phyloP scores from a whole-genome alignment of 441 rosid species.

The Jatropha podagrica region DNA sequence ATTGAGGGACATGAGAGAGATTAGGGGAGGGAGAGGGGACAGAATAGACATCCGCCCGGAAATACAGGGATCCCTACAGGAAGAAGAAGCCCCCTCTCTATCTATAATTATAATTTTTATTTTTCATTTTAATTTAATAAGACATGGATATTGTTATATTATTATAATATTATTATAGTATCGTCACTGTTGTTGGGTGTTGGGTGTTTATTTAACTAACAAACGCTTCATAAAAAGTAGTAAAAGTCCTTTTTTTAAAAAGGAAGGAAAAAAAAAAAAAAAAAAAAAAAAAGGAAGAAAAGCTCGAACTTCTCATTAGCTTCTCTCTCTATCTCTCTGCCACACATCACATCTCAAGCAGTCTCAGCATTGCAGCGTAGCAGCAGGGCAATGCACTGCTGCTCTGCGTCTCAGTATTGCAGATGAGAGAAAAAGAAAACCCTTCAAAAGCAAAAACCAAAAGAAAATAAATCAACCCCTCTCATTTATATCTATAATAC shows the following conservation, averaged over 20 bases:
- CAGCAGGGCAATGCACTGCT: constrained; percentile 37
- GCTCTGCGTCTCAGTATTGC: constrained; percentile 31
- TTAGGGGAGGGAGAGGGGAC: constrained; percentile 46
- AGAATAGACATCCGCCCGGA: constrained; percentile 67
- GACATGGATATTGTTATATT: not conserved
- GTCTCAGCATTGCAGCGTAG: constrained; percentile 44
- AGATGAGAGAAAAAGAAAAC: constrained; percentile 22
- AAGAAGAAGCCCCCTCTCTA: not conserved
- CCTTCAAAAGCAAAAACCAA: not conserved
- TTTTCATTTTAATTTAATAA: not conserved
- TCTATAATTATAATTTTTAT: not conserved
- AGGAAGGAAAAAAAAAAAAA: not conserved
- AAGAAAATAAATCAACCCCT: not conserved
- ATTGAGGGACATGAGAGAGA: constrained; percentile 34
- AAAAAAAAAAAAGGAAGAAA: not conserved
- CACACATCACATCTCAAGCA: constrained; percentile 49
- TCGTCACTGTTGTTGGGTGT: not conserved
- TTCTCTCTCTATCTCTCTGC: constrained; percentile 28
- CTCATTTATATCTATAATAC: not conserved
- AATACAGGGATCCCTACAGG: constrained; percentile 59
- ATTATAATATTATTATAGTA: no score
- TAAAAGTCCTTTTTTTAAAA: not conserved
- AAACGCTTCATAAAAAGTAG: constrained; percentile 14
- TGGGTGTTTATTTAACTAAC: constrained; percentile 15
- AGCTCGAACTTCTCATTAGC: constrained; percentile 2